Conservation (phyloP, 345 rosid species). For the Ricinus communis region DNA sequence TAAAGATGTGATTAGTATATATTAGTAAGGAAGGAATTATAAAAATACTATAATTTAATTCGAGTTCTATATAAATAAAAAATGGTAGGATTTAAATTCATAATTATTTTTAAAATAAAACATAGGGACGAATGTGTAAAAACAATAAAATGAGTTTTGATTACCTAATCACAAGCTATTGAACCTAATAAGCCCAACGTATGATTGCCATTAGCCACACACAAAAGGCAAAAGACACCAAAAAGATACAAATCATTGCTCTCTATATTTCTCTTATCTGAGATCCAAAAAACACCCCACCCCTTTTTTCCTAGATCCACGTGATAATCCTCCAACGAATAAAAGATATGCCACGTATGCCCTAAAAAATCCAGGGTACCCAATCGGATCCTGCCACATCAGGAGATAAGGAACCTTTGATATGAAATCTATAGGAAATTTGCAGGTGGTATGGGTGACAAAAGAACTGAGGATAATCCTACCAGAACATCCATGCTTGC, state of each 20-base stretch:
- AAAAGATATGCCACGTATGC: conserved; percentile 42
- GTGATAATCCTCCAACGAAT: conserved; percentile 42
- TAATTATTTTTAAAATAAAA: neutral
- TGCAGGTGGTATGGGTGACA: conserved; percentile 40
- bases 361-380: conserved; percentile 37
- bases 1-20: too few relatives aligned
- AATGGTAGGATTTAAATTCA: too few relatives aligned
- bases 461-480: conserved; percentile 21
- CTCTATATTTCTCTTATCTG: neutral
- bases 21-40: too few relatives aligned
- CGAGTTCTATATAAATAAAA: too few relatives aligned
- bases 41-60: too few relatives aligned
- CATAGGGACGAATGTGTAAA: conserved; percentile 12
- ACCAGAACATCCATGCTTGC: conserved; percentile 20
- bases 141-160: neutral
- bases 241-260: conserved; percentile 55
- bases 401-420: conserved; percentile 45
- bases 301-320: conserved; percentile 34
- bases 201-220: conserved; percentile 56
- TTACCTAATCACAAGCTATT: conserved; percentile 40
- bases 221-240: conserved; percentile 49
- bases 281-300: conserved; percentile 33
- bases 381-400: conserved; percentile 41
- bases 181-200: conserved; percentile 65
- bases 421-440: conserved; percentile 4